Conservation (phyloP, 148 eudicot species). For the Diospyros lotus region DNA sequence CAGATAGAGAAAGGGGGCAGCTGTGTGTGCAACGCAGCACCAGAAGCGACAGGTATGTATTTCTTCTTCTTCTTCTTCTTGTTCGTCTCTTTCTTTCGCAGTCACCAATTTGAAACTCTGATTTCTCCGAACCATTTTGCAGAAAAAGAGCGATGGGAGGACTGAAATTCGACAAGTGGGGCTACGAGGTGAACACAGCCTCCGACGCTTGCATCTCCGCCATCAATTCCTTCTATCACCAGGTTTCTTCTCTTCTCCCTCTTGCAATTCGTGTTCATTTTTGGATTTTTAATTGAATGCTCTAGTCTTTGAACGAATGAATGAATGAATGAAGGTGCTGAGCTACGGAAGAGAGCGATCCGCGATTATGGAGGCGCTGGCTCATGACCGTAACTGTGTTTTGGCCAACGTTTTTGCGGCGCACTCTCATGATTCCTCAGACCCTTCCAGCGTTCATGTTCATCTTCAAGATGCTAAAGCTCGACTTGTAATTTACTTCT, state of each 20-base stretch:
- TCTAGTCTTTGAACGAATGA: not conserved
- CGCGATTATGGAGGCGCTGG: constrained; percentile 62
- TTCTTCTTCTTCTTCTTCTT: no score
- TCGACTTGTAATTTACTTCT: constrained; percentile 38
- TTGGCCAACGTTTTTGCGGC: constrained; percentile 76
- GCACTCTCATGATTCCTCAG: constrained; percentile 30
- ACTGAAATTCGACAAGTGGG: constrained; percentile 63
- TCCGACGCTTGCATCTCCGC: constrained; percentile 71
- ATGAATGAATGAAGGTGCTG: constrained; percentile 49
- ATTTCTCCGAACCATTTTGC: no score
- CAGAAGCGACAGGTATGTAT: no score
- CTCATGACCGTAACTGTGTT: constrained; percentile 66
- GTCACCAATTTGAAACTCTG: no score
- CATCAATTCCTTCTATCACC: constrained; percentile 67
- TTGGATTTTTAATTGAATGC: constrained; percentile 4
- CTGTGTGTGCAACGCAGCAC: no score
- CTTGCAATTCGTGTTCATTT: not conserved
- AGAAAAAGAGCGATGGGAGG: not conserved
- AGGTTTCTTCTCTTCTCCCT: constrained; percentile 36
- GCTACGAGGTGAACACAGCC: constrained; percentile 59
- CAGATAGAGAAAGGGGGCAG: no score
- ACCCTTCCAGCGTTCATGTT: constrained; percentile 35
- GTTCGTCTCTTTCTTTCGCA: no score
- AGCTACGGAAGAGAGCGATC: constrained; percentile 67
- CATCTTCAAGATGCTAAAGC: constrained; percentile 57